These are phyloP conservation scores for Fusarium sp. DNA, from an alignment of 2,329 filamentous ascomycete genomes.

Conservation along the genomic window DNA sequence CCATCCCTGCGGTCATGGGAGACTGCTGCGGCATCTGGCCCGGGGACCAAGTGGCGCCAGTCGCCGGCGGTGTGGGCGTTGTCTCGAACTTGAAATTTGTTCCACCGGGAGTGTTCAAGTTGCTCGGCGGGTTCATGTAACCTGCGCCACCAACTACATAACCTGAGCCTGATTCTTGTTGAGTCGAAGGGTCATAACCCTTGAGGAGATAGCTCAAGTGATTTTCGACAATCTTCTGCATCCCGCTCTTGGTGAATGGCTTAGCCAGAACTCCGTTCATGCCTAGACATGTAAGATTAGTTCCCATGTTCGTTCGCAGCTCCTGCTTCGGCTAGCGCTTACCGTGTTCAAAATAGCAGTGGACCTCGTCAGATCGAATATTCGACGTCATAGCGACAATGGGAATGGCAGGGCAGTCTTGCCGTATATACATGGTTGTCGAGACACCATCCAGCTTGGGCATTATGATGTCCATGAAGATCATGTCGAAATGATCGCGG, in stretches of 20 bases:
- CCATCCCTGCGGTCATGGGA: slow-evolving; percentile 53
- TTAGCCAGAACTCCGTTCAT: slow-evolving; percentile 99
- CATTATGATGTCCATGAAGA: slow-evolving; percentile 97
- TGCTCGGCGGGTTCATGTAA: slow-evolving; percentile 48
- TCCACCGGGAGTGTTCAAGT: slow-evolving; percentile 35
- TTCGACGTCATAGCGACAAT: slow-evolving; percentile 99
- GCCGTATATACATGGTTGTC: slow-evolving; percentile 90
- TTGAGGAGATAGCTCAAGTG: slow-evolving; percentile 87
- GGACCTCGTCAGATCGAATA: slow-evolving; percentile 94
- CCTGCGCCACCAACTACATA: slow-evolving; percentile 48
- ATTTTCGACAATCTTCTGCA: slow-evolving; percentile 86
- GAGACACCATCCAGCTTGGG: slow-evolving; percentile 94
- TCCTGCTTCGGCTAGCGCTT: slow-evolving; percentile 50
- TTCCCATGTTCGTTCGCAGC: slow-evolving; percentile 5
- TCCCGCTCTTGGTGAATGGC: slow-evolving; percentile 90
- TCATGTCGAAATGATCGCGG: slow-evolving; percentile 67
- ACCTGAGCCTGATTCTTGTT: slow-evolving; percentile 51
- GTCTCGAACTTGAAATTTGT: slow-evolving; percentile 61
- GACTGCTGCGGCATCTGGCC: slow-evolving; percentile 61
- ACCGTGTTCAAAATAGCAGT: slow-evolving; percentile 97
- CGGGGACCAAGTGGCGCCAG: slow-evolving; percentile 62
- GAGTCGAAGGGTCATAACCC: slow-evolving; percentile 57
- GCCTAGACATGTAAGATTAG: slow-evolving; percentile 61
- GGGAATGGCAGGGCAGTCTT: slow-evolving; percentile 82
- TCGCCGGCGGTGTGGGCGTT: slow-evolving; percentile 62